Percentiles rank a stretch among this genome's conserved stretches.
phyloP scores from a whole-genome alignment of 2,329 filamentous ascomycete species.

The Ophiostoma novo-ulmi region DNA sequence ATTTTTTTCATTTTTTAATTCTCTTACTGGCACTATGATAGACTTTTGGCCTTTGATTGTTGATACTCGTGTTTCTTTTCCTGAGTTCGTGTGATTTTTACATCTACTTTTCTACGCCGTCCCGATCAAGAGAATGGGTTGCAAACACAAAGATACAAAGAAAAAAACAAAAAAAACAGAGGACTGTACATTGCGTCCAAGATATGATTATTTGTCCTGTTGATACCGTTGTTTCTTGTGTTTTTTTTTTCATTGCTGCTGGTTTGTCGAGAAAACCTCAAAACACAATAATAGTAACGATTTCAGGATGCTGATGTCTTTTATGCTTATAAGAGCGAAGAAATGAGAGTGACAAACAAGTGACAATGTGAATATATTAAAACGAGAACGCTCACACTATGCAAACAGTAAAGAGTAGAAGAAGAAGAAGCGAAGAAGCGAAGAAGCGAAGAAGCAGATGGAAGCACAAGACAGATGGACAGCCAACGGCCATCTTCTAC shows the following conservation, averaged over 20 bases:
- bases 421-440: not conserved
- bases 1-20: not conserved
- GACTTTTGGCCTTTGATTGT: not conserved
- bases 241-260: not conserved
- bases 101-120: not conserved
- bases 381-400: not conserved
- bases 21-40: not conserved
- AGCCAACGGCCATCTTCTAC: not conserved
- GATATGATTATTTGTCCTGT: not conserved
- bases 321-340: not conserved
- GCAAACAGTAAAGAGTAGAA: slow-evolving; percentile 3
- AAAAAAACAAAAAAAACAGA: not conserved
- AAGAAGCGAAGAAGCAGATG: not conserved
- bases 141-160: not conserved
- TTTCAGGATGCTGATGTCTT: not conserved
- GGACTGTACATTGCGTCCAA: not conserved
- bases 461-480: not conserved
- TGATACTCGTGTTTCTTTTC: not conserved
- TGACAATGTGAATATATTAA: not conserved
- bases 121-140: not conserved
- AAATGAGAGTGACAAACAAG: not conserved
- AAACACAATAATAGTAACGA: not conserved
- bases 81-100: not conserved
- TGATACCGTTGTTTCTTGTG: not conserved
- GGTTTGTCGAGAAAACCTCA: not conserved